Evolutionary conservation across 1,284 basidiomycete genomes (phyloP).

Genomic region (Ganoderma lingzhi): DNA sequence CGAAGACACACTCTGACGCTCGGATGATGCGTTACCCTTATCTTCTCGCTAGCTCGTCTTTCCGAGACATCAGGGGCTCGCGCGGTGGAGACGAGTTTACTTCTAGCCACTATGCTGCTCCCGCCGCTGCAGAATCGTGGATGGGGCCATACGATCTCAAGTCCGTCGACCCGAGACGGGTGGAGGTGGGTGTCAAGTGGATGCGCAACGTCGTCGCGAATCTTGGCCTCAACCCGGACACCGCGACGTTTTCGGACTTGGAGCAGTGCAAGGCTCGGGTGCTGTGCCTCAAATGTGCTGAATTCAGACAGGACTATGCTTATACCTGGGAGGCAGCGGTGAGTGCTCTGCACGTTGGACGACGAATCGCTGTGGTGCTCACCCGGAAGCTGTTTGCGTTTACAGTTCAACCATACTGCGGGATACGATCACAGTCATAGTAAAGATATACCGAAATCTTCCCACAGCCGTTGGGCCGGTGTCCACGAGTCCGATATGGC

Average conservation of each 20-base stretch:
- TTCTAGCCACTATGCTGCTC: not conserved
- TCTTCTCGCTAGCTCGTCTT: slow-evolving; percentile 4
- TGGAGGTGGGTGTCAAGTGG: not conserved
- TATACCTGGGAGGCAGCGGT: slow-evolving; percentile 12
- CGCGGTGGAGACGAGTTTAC: not conserved
- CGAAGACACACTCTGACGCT: no score
- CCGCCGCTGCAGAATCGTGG: no score
- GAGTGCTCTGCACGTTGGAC: not conserved
- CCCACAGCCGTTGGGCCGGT: not conserved
- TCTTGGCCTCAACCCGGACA: not conserved
- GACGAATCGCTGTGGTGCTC: not conserved
- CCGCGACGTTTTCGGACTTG: not conserved
- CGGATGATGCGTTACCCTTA: slow-evolving; percentile 12
- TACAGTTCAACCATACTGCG: not conserved
- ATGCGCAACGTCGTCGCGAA: not conserved
- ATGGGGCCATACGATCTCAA: not conserved
- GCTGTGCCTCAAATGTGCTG: slow-evolving; percentile 1
- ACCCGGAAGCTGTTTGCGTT: not conserved
- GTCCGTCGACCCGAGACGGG: not conserved
- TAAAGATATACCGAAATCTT: not conserved
- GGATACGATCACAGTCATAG: not conserved
- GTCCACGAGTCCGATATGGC: not conserved
- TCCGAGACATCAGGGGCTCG: not conserved
- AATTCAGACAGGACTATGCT: not conserved
- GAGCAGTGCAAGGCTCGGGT: slow-evolving; percentile 4